Percentiles rank a stretch among this genome's conserved stretches.
Evolutionary conservation across 495 filamentous ascomycete genomes (phyloP).

Genomic region (Aspergillus sparsus): DNA sequence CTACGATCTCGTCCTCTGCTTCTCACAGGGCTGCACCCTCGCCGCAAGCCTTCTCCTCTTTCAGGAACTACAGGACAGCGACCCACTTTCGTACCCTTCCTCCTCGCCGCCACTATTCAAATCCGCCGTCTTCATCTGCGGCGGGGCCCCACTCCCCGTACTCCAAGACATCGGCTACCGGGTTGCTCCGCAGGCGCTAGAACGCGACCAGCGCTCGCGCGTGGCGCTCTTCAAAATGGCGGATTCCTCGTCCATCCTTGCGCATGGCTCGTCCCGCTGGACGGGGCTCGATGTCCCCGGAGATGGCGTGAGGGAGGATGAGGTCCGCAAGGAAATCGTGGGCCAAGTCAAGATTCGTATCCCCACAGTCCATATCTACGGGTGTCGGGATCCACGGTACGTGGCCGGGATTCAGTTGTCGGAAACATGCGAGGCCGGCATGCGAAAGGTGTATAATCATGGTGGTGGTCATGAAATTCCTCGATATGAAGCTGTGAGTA

Average conservation of each 20-base stretch:
- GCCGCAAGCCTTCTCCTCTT: constrained; percentile 47
- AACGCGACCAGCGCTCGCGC: constrained; percentile 36
- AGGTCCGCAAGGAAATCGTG: constrained; percentile 45
- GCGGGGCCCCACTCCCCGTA: constrained; percentile 49
- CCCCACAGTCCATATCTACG: constrained; percentile 65
- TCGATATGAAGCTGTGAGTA: constrained; percentile 34
- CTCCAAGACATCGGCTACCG: constrained; percentile 52
- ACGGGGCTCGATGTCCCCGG: constrained; percentile 26
- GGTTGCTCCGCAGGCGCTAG: constrained; percentile 44
- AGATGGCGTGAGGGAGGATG: constrained; percentile 51
- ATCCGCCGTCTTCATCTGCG: constrained; percentile 61
- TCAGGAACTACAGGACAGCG: constrained; percentile 21
- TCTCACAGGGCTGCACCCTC: constrained; percentile 60
- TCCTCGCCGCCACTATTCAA: constrained; percentile 51
- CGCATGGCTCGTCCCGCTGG: constrained; percentile 34
- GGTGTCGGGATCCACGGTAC: constrained; percentile 58
- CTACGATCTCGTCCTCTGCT: constrained; percentile 62
- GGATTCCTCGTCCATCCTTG: constrained; percentile 31
- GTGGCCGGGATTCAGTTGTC: constrained; percentile 56
- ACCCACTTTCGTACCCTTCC: constrained; percentile 19
- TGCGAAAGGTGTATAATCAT: constrained; percentile 54
- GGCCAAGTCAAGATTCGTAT: constrained; percentile 50
- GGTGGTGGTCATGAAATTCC: constrained; percentile 60
- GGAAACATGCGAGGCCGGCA: constrained; percentile 50
- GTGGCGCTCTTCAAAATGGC: constrained; percentile 34